Percentiles rank a stretch among this genome's conserved stretches.
Conservation (phyloP, 257 asterid species). For the Solanum chilense region DNA sequence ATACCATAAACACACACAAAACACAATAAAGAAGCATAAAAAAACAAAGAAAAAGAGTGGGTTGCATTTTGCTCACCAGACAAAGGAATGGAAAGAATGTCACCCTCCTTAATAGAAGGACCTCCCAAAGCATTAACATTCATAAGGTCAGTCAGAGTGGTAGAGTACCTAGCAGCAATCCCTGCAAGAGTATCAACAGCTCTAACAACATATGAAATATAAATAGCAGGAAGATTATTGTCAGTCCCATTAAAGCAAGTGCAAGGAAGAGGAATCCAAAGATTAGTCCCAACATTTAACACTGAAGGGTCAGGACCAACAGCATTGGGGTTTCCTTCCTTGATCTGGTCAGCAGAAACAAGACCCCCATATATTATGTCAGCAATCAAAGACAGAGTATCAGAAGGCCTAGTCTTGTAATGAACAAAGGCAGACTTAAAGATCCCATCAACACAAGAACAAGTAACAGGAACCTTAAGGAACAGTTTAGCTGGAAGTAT, state of each 20-base stretch:
- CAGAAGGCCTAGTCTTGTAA: constrained; percentile 78
- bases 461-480: constrained; percentile 59
- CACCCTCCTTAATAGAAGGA: constrained; percentile 61
- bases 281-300: constrained; percentile 47
- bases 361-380: constrained; percentile 56
- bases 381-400: constrained; percentile 56
- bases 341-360: constrained; percentile 79
- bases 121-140: constrained; percentile 62
- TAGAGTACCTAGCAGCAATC: constrained; percentile 54
- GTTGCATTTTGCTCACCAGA: constrained; percentile 36
- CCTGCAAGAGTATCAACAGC: constrained; percentile 61
- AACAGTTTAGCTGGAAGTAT: constrained; percentile 76
- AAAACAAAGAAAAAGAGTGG: neutral
- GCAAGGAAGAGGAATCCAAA: constrained; percentile 84
- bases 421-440: constrained; percentile 51
- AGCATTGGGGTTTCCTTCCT: constrained; percentile 57
- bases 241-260: constrained; percentile 81
- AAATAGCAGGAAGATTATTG: constrained; percentile 73
- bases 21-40: neutral
- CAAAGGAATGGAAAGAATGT: constrained; percentile 81
- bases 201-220: constrained; percentile 68
- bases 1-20: neutral
- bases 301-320: constrained; percentile 61
- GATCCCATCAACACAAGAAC: constrained; percentile 85
- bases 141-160: constrained; percentile 84